These are phyloP conservation scores for Aspergillus clavatus DNA, from an alignment of 2,329 filamentous ascomycete species.

Conservation along the genomic window DNA sequence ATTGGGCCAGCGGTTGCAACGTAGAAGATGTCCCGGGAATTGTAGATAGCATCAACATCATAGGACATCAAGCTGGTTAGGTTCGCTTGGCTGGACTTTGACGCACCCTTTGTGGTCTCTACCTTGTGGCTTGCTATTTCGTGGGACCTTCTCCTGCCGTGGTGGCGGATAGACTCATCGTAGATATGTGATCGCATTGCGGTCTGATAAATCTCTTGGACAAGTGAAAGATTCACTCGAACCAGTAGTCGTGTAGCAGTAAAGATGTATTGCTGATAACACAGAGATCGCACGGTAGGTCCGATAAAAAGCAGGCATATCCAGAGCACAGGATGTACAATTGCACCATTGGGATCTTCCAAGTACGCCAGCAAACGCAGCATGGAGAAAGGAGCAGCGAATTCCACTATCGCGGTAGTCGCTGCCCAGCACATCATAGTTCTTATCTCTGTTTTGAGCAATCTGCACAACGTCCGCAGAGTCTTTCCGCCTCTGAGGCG, in stretches of 20 bases:
- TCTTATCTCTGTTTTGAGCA: slow-evolving; percentile 23
- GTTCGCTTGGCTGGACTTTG: slow-evolving; percentile 45
- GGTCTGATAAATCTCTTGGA: slow-evolving; percentile 55
- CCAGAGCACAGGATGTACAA: slow-evolving; percentile 51
- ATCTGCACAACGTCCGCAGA: slow-evolving; percentile 20
- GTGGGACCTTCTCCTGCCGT: background rate
- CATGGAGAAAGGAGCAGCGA: slow-evolving; percentile 51
- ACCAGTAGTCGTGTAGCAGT: slow-evolving; percentile 54
- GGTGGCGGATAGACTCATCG: slow-evolving; percentile 33
- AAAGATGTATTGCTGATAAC: slow-evolving; percentile 56
- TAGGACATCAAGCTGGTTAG: slow-evolving; percentile 57
- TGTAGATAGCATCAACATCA: slow-evolving; percentile 53
- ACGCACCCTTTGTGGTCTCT: slow-evolving; percentile 19
- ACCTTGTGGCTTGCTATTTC: slow-evolving; percentile 10
- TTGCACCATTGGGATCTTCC: slow-evolving; percentile 42
- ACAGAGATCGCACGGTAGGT: slow-evolving; percentile 46
- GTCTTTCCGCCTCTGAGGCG: slow-evolving; percentile 26
- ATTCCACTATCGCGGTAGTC: slow-evolving; percentile 37
- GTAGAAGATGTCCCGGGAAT: slow-evolving; percentile 49
- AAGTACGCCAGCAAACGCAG: slow-evolving; percentile 52
- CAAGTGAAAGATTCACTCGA: slow-evolving; percentile 53
- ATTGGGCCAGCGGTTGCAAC: slow-evolving; percentile 45
- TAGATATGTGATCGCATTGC: slow-evolving; percentile 53
- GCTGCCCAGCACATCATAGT: slow-evolving; percentile 26
- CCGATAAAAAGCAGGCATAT: slow-evolving; percentile 51